These are phyloP conservation scores for Tricholoma hemisulphureum DNA, from an alignment of 768 basidiomycete genomes.

Conservation along the genomic window DNA sequence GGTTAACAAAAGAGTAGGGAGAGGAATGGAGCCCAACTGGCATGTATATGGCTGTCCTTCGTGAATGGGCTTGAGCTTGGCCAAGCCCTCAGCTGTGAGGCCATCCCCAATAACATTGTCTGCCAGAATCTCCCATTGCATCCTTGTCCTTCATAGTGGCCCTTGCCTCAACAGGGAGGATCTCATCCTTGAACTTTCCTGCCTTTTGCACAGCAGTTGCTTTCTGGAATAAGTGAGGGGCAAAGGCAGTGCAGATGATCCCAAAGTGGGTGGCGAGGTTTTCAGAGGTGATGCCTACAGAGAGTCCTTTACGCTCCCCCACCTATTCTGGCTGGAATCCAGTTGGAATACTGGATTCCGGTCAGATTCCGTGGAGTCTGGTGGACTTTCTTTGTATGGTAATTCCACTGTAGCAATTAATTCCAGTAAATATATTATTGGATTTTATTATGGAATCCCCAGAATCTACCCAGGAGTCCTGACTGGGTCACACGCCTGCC, in stretches of 20 bases:
- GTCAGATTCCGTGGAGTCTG: too few species aligned
- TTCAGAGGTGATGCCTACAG: slow-evolving; percentile 97
- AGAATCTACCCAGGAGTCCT: too few species aligned
- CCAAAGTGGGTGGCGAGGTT: slow-evolving; percentile 80
- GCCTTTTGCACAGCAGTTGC: slow-evolving; percentile 77
- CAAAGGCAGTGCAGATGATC: slow-evolving; percentile 77
- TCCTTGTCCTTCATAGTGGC: slow-evolving; percentile 41
- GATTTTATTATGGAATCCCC: too few species aligned
- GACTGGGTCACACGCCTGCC: too few species aligned
- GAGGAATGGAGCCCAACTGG: slow-evolving; percentile 18
- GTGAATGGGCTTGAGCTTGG: slow-evolving; percentile 84
- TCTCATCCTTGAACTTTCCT: slow-evolving; percentile 81
- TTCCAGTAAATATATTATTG: too few species aligned
- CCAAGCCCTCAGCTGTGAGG: slow-evolving; percentile 73
- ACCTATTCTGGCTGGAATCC: too few species aligned
- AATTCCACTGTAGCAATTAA: too few species aligned
- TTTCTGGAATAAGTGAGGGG: slow-evolving; percentile 81
- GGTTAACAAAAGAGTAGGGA: too few species aligned
- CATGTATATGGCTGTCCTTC: slow-evolving; percentile 74
- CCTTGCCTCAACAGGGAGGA: slow-evolving; percentile 73
- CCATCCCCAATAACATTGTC: slow-evolving; percentile 87
- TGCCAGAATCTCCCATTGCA: slow-evolving; percentile 64
- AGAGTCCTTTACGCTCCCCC: too few species aligned
- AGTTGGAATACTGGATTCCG: too few species aligned
- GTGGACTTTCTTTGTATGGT: too few species aligned